Conservation (phyloP, 192 early-diverging fungal species). For the Rhizoclosmatium sp. region DNA sequence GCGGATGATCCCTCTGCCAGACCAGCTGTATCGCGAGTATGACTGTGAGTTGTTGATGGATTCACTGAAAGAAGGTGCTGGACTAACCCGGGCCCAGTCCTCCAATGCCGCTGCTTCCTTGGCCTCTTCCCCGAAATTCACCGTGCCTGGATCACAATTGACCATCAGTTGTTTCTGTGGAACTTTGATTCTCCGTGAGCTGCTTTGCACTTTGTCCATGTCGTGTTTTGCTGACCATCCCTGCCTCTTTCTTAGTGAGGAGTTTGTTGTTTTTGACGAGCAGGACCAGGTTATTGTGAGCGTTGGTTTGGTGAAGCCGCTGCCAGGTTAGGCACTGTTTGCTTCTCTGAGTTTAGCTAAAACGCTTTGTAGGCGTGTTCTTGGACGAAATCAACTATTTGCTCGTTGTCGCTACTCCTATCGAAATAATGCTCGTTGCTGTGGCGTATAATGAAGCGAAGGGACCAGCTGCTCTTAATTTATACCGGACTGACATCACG, state of each 20-base stretch:
- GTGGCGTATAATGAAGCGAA: conserved; percentile 60
- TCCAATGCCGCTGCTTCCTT: conserved; percentile 83
- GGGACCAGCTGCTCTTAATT: conserved; percentile 64
- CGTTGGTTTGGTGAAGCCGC: conserved; percentile 81
- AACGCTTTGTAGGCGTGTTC: conserved; percentile 70
- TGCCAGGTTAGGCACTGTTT: conserved; percentile 55
- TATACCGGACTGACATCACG: conserved; percentile 82
- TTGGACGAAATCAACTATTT: conserved; percentile 82
- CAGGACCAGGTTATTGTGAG: conserved; percentile 89
- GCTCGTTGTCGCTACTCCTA: conserved; percentile 84
- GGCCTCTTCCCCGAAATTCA: conserved; percentile 91
- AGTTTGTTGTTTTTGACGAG: conserved; percentile 81
- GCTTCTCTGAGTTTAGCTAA: not conserved
- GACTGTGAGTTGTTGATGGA: conserved; percentile 53
- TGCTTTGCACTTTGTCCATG: not conserved
- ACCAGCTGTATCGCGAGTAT: conserved; percentile 80
- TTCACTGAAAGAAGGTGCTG: not conserved
- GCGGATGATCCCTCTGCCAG: conserved; percentile 73
- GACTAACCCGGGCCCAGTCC: conserved; percentile 38
- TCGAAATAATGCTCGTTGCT: conserved; percentile 84
- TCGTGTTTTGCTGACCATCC: conserved; percentile 40
- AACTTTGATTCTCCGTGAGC: conserved; percentile 79
- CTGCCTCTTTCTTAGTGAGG: conserved; percentile 27
- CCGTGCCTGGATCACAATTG: conserved; percentile 92
- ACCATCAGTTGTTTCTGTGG: conserved; percentile 89